Percentiles rank a stretch among this genome's conserved stretches.
These are phyloP conservation scores for Davidsoniella eucalypti DNA, from an alignment of 2,329 filamentous ascomycete species.

Conservation along the genomic window DNA sequence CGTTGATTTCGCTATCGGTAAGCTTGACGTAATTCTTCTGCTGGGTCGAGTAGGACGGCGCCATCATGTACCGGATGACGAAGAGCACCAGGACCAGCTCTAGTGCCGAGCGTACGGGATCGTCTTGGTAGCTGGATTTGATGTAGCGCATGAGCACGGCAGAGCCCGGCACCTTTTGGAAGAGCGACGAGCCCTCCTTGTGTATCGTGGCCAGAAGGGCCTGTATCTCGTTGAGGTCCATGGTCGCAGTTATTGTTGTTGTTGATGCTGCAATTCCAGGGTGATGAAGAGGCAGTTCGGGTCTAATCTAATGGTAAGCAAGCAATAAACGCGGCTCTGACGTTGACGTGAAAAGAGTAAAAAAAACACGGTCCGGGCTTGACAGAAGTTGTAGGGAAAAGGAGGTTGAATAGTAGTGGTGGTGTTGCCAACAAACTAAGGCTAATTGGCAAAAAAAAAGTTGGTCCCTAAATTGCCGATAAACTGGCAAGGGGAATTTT, in stretches of 20 bases:
- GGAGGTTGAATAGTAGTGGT: not conserved
- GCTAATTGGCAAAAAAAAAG: not conserved
- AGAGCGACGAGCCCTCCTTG: slow-evolving; percentile 41
- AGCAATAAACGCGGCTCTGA: too few species aligned
- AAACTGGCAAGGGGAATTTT: too few species aligned
- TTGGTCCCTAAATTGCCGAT: not conserved
- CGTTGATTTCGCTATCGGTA: slow-evolving; percentile 91
- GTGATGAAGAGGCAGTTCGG: not conserved
- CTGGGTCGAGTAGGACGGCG: slow-evolving; percentile 81
- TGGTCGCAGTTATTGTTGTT: slow-evolving; percentile 18
- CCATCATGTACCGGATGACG: slow-evolving; percentile 81
- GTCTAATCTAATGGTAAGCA: too few species aligned
- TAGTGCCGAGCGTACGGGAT: slow-evolving; percentile 82
- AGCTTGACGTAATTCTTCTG: slow-evolving; percentile 81
- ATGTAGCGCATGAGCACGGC: slow-evolving; percentile 91
- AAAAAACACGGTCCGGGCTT: too few species aligned
- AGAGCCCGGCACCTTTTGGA: slow-evolving; percentile 85
- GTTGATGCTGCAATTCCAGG: not conserved
- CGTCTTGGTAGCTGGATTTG: slow-evolving; percentile 92
- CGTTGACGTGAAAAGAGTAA: too few species aligned
- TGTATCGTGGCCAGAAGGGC: slow-evolving; percentile 34
- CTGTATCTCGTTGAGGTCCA: slow-evolving; percentile 50
- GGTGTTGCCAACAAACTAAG: not conserved
- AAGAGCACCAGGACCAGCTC: slow-evolving; percentile 91
- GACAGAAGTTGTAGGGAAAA: not conserved